phyloP scores from a whole-genome alignment of 441 rosid genomes.

The Adansonia madagascariensis region DNA sequence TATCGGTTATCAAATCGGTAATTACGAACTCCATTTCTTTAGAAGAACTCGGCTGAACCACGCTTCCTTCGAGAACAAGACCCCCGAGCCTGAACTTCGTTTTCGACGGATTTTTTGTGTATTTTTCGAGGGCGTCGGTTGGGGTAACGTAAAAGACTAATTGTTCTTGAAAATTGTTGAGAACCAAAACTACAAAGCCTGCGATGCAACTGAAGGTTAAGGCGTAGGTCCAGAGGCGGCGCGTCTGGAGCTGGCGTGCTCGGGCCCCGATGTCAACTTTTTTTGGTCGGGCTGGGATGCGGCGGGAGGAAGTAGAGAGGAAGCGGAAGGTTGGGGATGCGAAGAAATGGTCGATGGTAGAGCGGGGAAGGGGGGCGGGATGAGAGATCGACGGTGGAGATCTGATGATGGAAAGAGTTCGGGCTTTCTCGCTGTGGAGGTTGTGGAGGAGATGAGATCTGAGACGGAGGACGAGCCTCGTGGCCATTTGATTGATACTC shows the following conservation, averaged over 20 bases:
- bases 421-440: slow-evolving; percentile 29
- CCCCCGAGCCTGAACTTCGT: slow-evolving; percentile 83
- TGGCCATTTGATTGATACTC: slow-evolving; percentile 48
- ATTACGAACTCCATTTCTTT: slow-evolving; percentile 85
- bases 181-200: slow-evolving; percentile 79
- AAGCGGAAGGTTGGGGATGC: slow-evolving; percentile 47
- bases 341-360: slow-evolving; percentile 2
- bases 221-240: slow-evolving; percentile 90
- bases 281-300: slow-evolving; percentile 60
- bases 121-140: slow-evolving; percentile 82
- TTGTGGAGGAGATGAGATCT: slow-evolving; percentile 52
- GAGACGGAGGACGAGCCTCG: slow-evolving; percentile 55
- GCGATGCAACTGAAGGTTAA: slow-evolving; percentile 84
- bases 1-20: slow-evolving; percentile 82
- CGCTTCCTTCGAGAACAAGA: slow-evolving; percentile 89
- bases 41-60: slow-evolving; percentile 67
- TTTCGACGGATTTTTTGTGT: slow-evolving; percentile 62
- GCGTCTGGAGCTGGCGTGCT: slow-evolving; percentile 86
- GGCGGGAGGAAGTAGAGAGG: slow-evolving; percentile 61
- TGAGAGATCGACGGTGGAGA: slow-evolving; percentile 32
- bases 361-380: slow-evolving; percentile 38
- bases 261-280: slow-evolving; percentile 74
- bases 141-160: slow-evolving; percentile 86
- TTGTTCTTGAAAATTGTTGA: slow-evolving; percentile 86
- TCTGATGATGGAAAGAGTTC: slow-evolving; percentile 31